These are phyloP conservation scores for Lentinula lateritia DNA, from an alignment of 768 basidiomycete genomes.

Conservation along the genomic window DNA sequence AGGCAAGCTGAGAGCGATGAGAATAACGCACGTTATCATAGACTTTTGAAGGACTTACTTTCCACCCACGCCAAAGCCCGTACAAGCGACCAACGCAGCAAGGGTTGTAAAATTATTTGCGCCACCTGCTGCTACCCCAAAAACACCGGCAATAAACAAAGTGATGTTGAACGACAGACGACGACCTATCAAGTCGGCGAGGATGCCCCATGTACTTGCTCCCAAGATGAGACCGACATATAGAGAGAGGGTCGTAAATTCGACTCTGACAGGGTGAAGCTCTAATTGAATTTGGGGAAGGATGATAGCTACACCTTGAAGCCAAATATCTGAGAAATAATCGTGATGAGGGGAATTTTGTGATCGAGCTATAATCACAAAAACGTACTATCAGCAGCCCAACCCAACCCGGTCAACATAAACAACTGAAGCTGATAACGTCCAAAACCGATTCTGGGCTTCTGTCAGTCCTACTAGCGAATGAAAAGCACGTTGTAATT, in stretches of 20 bases:
- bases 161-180: conserved; percentile 36
- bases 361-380: neutral
- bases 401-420: conserved; percentile 39
- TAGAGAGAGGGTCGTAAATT: conserved; percentile 40
- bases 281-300: conserved; percentile 39
- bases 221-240: conserved; percentile 46
- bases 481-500: neutral
- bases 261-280: conserved; percentile 34
- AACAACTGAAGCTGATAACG: conserved; percentile 45
- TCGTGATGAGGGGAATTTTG: neutral
- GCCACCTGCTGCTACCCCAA: conserved; percentile 47
- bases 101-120: conserved; percentile 36
- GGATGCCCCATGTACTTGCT: conserved; percentile 43
- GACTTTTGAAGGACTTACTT: conserved; percentile 32
- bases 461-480: neutral
- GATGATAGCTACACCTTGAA: conserved; percentile 43
- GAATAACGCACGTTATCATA: conserved; percentile 8
- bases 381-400: conserved; percentile 43
- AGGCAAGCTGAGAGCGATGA: conserved; percentile 30
- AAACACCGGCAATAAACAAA: conserved; percentile 33
- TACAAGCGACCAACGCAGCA: conserved; percentile 29
- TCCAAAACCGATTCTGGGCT: conserved; percentile 41
- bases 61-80: conserved; percentile 48
- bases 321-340: conserved; percentile 30
- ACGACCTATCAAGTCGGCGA: conserved; percentile 47